phyloP scores from a whole-genome alignment of 2,329 filamentous ascomycete species.

The Chalaropsis ovoidea region DNA sequence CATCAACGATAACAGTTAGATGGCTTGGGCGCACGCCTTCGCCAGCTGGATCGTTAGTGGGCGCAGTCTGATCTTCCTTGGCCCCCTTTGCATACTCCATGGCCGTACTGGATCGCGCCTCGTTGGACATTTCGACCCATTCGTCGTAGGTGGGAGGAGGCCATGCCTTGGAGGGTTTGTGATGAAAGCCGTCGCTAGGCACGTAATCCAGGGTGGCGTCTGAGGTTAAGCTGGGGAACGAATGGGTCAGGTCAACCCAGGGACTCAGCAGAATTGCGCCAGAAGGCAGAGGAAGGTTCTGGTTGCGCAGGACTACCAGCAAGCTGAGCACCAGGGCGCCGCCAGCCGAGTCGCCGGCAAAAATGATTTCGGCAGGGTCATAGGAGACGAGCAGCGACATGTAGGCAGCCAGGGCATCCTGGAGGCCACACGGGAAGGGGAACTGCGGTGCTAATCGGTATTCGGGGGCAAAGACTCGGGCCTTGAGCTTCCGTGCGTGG shows the following conservation, averaged over 20 bases:
- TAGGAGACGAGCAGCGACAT: slow-evolving; percentile 68
- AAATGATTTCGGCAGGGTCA: slow-evolving; percentile 68
- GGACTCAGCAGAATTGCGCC: slow-evolving; percentile 86
- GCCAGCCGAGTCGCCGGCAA: slow-evolving; percentile 88
- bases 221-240: slow-evolving; percentile 76
- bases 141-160: slow-evolving; percentile 80
- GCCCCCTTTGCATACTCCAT: not conserved
- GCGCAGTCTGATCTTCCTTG: slow-evolving; percentile 13
- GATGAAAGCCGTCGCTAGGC: slow-evolving; percentile 75
- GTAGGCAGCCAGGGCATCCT: slow-evolving; percentile 84
- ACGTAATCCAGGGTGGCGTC: slow-evolving; percentile 77
- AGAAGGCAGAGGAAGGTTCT: slow-evolving; percentile 72
- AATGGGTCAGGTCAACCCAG: slow-evolving; percentile 93
- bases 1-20: slow-evolving; percentile 55
- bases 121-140: slow-evolving; percentile 43
- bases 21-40: slow-evolving; percentile 8
- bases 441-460: slow-evolving; percentile 90
- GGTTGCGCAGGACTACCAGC: slow-evolving; percentile 71
- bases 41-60: slow-evolving; percentile 17
- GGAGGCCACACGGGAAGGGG: slow-evolving; percentile 84
- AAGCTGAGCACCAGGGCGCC: slow-evolving; percentile 79
- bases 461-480: slow-evolving; percentile 72
- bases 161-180: slow-evolving; percentile 84
- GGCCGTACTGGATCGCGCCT: slow-evolving; percentile 36
- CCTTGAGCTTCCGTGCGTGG: slow-evolving; percentile 87